A percentile compares a stretch with the other conserved stretches of the same genome.
Evolutionary conservation across 2,329 filamentous ascomycete genomes (phyloP).

Genomic region (Xylariaceae sp.): DNA sequence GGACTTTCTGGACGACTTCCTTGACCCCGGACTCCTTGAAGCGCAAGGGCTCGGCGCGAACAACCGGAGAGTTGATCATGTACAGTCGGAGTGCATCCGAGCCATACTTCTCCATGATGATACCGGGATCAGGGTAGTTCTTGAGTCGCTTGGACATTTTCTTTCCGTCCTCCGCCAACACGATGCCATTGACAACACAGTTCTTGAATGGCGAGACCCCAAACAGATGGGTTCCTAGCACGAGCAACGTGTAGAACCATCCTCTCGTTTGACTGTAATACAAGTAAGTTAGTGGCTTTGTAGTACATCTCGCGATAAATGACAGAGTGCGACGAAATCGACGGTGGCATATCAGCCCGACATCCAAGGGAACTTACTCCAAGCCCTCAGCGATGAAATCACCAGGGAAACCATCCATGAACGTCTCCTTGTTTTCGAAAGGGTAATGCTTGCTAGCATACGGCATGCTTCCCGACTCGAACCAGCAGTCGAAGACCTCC

Average conservation of each 20-base stretch:
- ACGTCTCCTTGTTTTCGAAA: slow-evolving; percentile 79
- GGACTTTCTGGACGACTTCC: slow-evolving; percentile 87
- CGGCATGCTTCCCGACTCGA: slow-evolving; percentile 93
- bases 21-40: slow-evolving; percentile 93
- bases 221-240: slow-evolving; percentile 83
- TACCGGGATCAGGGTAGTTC: slow-evolving; percentile 84
- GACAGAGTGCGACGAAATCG: too few species aligned
- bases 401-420: slow-evolving; percentile 76
- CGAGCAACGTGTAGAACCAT: slow-evolving; percentile 93
- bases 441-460: slow-evolving; percentile 89
- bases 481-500: slow-evolving; percentile 96
- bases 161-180: slow-evolving; percentile 90
- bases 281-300: slow-evolving; percentile 1
- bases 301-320: too few species aligned
- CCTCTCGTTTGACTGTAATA: slow-evolving; percentile 70
- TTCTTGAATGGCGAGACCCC: slow-evolving; percentile 85
- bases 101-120: slow-evolving; percentile 83
- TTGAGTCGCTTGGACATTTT: slow-evolving; percentile 98
- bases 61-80: slow-evolving; percentile 92
- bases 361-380: too few species aligned
- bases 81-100: slow-evolving; percentile 92
- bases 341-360: too few species aligned
- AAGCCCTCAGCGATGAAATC: slow-evolving; percentile 93
- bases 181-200: slow-evolving; percentile 93
- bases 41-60: slow-evolving; percentile 80